Conservation (phyloP, 768 basidiomycete species). For the Phylloporus sp. region DNA sequence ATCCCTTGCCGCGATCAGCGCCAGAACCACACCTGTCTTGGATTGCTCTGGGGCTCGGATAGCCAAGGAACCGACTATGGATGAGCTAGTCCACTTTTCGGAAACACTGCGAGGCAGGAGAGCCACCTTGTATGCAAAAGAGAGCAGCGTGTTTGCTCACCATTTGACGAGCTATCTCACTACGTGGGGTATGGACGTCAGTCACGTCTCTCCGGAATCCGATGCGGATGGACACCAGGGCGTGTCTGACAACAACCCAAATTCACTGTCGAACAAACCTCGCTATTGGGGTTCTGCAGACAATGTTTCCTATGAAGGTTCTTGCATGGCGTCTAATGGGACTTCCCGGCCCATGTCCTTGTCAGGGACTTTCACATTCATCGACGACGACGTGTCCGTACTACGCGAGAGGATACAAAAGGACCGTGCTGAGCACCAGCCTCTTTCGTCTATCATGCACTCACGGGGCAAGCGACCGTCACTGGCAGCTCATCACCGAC, state of each 20-base stretch:
- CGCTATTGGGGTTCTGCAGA: slow-evolving; percentile 23
- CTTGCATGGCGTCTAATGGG: slow-evolving; percentile 17
- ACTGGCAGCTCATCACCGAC: slow-evolving; percentile 60
- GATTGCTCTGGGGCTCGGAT: slow-evolving; percentile 50
- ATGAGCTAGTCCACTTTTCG: slow-evolving; percentile 73
- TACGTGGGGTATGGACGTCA: slow-evolving; percentile 93
- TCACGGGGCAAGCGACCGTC: slow-evolving; percentile 60
- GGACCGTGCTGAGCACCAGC: slow-evolving; percentile 50
- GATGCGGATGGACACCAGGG: slow-evolving; percentile 39
- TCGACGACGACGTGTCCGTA: slow-evolving; percentile 87
- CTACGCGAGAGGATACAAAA: slow-evolving; percentile 70
- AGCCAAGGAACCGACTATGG: slow-evolving; percentile 70
- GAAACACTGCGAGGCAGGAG: slow-evolving; percentile 79
- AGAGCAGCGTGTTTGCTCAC: slow-evolving; percentile 85
- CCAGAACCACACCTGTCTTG: slow-evolving; percentile 35
- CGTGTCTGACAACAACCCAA: slow-evolving; percentile 9
- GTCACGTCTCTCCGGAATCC: slow-evolving; percentile 63
- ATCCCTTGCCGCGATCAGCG: slow-evolving; percentile 39
- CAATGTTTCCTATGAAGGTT: slow-evolving; percentile 17
- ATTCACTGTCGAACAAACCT: slow-evolving; percentile 12
- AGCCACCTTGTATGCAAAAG: slow-evolving; percentile 78
- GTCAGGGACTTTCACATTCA: slow-evolving; percentile 67
- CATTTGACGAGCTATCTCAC: slow-evolving; percentile 91
- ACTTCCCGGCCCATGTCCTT: slow-evolving; percentile 23
- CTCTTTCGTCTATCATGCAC: slow-evolving; percentile 35